A percentile compares a stretch with the other conserved stretches of the same genome.
Evolutionary conservation across 1,284 basidiomycete genomes (phyloP).

Genomic region (Malassezia dermatis): DNA sequence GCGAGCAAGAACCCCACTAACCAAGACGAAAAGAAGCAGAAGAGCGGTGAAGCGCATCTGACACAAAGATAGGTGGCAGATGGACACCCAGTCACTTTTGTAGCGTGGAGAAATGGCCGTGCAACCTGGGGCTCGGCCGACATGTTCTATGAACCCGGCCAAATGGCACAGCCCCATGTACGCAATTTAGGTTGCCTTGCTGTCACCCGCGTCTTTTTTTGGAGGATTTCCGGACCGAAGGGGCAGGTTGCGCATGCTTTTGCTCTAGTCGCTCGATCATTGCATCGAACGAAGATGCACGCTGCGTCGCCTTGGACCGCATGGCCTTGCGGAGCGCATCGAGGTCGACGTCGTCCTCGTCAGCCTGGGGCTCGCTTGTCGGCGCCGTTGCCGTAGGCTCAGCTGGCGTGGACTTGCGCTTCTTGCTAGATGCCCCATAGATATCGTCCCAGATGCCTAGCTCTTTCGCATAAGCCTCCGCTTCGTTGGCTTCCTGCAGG

Average conservation of each 20-base stretch:
- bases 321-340: slow-evolving; percentile 28
- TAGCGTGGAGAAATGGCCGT: neutral
- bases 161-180: neutral
- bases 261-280: slow-evolving; percentile 36
- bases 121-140: neutral
- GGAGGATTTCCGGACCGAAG: neutral
- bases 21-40: neutral
- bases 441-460: slow-evolving; percentile 45
- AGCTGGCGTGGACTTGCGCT: neutral
- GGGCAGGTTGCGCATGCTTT: slow-evolving; percentile 17
- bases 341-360: slow-evolving; percentile 23
- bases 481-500: slow-evolving; percentile 28
- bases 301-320: slow-evolving; percentile 24
- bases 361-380: neutral
- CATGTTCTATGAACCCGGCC: neutral
- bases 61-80: no score
- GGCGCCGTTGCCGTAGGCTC: neutral
- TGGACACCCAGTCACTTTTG: neutral
- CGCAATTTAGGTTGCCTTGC: neutral
- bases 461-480: slow-evolving; percentile 36
- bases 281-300: slow-evolving; percentile 28
- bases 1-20: slow-evolving; percentile 3
- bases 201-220: slow-evolving; percentile 14
- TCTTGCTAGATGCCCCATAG: slow-evolving; percentile 25
- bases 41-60: slow-evolving; percentile 5